Evolutionary conservation across 495 filamentous ascomycete species (phyloP), one percentile per base, ranked within the genome.

Genomic region (Lophium mytilinum): DNA sequence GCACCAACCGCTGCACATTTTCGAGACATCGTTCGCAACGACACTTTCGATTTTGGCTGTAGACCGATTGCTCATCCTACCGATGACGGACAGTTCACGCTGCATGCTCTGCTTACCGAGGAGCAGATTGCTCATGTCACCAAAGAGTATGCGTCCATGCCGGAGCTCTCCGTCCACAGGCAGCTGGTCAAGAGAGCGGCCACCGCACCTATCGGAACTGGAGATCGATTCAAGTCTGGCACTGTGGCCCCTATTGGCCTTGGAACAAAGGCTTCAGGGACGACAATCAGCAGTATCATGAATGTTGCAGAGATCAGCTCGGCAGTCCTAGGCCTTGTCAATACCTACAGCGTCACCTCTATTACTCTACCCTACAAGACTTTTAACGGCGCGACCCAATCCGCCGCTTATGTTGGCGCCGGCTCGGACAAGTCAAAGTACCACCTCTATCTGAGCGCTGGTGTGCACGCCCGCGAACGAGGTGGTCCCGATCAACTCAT

Each of bases 391-490:
- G 54, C 61, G 4, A 60, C 61, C 10, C 19, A 39, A 30, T 53
- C 66, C 11, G 63, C 47, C 39, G 64, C 61, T 42, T 50, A 69
- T 24, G 67, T 63, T 15, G 68, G 62, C 49, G 58, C 45, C 19
- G 55, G 57, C 14, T 50, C 49, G 11, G 37, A 64, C 40, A 61
- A 62, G 30, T 66, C 63, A 50, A 55, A 61, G 33, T 67, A 69
- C 50, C 65, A 67, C 45, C 61, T 73, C 3, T 73, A 68, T 45
- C 49, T 72, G 43, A 68, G 57, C 21, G 62, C 68, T 15, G 65
- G 56, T 37, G 65, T 72, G 24, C 71, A 73, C 46, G 68, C 71
- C 1, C 67, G 70, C n/a, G 71, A 73, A 53, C 67, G 71, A 14
- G 71, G 71, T 21, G 61, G 59, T 17, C 59, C 68, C 9, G 71